These are phyloP conservation scores for Sporothrix sp. DNA, from an alignment of 2,329 filamentous ascomycete genomes.

Conservation along the genomic window DNA sequence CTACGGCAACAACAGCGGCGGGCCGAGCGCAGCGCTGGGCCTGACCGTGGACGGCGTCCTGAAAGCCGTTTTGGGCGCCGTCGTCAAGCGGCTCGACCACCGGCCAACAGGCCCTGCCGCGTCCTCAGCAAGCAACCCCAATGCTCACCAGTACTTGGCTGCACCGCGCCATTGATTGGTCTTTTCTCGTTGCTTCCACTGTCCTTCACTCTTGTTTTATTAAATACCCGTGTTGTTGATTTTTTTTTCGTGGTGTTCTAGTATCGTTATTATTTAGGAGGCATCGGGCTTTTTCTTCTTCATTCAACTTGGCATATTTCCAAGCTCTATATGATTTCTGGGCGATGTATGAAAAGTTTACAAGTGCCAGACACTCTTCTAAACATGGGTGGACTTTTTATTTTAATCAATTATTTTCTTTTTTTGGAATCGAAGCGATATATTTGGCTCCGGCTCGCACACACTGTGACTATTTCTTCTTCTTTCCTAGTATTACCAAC, in stretches of 20 bases:
- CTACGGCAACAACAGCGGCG: not conserved
- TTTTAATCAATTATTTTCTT: not conserved
- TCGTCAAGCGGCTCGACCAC: slow-evolving; percentile 37
- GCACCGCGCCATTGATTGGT: not conserved
- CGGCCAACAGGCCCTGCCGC: not conserved
- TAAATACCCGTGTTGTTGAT: too few relatives aligned
- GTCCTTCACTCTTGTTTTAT: not conserved
- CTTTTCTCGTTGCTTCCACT: not conserved
- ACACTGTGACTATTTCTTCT: not conserved
- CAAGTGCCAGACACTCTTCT: not conserved
- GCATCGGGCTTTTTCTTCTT: too few relatives aligned
- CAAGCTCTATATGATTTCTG: not conserved
- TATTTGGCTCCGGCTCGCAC: too few relatives aligned
- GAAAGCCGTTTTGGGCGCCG: slow-evolving; percentile 72
- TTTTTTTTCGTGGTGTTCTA: too few relatives aligned
- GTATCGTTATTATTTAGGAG: too few relatives aligned
- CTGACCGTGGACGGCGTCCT: slow-evolving; percentile 64
- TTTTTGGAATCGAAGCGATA: not conserved
- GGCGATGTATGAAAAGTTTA: not conserved
- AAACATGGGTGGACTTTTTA: not conserved
- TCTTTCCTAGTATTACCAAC: too few relatives aligned
- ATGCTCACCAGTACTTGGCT: not conserved
- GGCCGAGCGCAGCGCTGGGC: slow-evolving; percentile 28
- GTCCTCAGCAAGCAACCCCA: not conserved
- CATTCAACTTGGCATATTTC: not conserved